A percentile compares a stretch with the other conserved stretches of the same genome.
Evolutionary conservation across 2,329 filamentous ascomycete genomes (phyloP).

Genomic region (Penicillium freii): DNA sequence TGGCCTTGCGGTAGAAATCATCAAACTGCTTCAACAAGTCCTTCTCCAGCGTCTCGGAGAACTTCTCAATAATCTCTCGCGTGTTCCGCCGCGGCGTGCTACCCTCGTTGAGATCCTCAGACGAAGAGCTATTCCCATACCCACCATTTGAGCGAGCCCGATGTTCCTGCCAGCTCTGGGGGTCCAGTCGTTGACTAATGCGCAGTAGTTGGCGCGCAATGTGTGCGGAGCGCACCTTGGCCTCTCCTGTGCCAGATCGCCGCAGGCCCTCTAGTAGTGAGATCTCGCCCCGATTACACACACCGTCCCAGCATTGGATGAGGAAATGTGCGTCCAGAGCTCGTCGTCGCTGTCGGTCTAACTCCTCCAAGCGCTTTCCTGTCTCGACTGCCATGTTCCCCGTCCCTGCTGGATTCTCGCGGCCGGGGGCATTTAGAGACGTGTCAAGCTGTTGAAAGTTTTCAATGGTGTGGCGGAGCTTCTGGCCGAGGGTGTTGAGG

Average conservation of each 20-base stretch:
- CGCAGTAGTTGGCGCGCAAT: constrained; percentile 91
- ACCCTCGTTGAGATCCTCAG: constrained; percentile 45
- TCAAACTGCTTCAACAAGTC: constrained; percentile 95
- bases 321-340: constrained; percentile 93
- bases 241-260: constrained; percentile 78
- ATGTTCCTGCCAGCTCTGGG: constrained; percentile 63
- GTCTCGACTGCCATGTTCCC: constrained; percentile 94
- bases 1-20: constrained; percentile 90
- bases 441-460: constrained; percentile 89
- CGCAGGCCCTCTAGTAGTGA: constrained; percentile 85
- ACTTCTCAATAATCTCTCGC: constrained; percentile 90
- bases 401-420: constrained; percentile 49
- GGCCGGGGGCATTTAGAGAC: constrained; percentile 65
- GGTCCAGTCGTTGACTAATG: constrained; percentile 88
- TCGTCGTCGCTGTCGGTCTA: constrained; percentile 85
- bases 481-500: constrained; percentile 78
- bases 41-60: constrained; percentile 91
- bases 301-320: constrained; percentile 95
- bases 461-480: constrained; percentile 87
- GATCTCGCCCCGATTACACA: constrained; percentile 83
- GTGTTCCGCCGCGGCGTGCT: constrained; percentile 58
- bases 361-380: constrained; percentile 86
- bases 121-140: constrained; percentile 23
- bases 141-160: constrained; percentile 55
- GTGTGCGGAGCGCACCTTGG: constrained; percentile 89